Conservation (phyloP, 1,139 yeast genomes). For the Fermentozyma sake region DNA sequence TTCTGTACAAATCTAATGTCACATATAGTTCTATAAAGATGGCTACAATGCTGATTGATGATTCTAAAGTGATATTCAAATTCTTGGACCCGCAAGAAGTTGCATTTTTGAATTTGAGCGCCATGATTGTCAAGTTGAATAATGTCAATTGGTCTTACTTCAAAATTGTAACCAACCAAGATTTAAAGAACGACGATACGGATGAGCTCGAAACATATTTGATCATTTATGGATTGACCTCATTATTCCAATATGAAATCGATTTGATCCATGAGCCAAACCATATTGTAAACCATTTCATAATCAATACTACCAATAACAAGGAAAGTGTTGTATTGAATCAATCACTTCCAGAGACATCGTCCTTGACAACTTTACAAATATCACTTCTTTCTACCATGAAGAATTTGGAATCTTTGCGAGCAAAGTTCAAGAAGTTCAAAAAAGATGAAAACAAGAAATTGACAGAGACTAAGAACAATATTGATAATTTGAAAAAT, state of each 20-base stretch:
- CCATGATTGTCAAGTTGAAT: conserved; percentile 49
- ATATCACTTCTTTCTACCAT: conserved; percentile 60
- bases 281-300: conserved; percentile 20
- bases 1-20: too few species aligned
- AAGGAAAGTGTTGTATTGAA: conserved; percentile 27
- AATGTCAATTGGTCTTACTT: conserved; percentile 56
- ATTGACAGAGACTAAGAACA: conserved; percentile 47
- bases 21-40: conserved; percentile 10
- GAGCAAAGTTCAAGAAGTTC: conserved; percentile 49
- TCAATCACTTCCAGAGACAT: conserved; percentile 32
- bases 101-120: conserved; percentile 11
- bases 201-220: conserved; percentile 28
- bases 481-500: conserved; percentile 51
- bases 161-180: too few species aligned
- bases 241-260: conserved; percentile 64
- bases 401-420: conserved; percentile 48
- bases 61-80: conserved; percentile 37
- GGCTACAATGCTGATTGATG: conserved; percentile 28
- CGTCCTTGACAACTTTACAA: conserved; percentile 58
- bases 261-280: conserved; percentile 44
- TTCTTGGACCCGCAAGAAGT: conserved; percentile 26
- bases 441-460: conserved; percentile 61
- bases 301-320: conserved; percentile 34
- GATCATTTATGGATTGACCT: conserved; percentile 61
- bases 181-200: too few species aligned